A percentile compares a stretch with the other conserved stretches of the same genome.
Conservation (phyloP, 257 asterid species). For the Penstemon newberryi region DNA sequence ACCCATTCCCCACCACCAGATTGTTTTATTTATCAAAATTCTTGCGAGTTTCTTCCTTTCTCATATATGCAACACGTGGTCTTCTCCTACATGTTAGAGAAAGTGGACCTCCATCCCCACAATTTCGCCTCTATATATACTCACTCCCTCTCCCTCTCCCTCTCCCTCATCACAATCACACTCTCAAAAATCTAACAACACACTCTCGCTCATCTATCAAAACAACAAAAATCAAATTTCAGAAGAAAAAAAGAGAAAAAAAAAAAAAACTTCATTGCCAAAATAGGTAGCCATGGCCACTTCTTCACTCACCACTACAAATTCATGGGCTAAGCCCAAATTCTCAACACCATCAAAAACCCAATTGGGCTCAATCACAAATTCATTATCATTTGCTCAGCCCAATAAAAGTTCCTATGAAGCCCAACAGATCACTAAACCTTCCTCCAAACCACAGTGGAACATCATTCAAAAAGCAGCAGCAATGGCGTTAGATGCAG, state of each 20-base stretch:
- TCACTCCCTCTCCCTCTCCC: constrained; percentile 25
- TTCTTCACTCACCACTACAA: constrained; percentile 28
- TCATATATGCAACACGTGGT: constrained; percentile 70
- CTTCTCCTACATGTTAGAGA: constrained; percentile 43
- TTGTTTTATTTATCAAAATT: constrained; percentile 18
- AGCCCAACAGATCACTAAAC: constrained; percentile 15
- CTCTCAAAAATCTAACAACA: constrained; percentile 11
- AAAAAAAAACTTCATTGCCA: constrained; percentile 9
- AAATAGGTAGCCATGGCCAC: constrained; percentile 59
- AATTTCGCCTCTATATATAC: constrained; percentile 46
- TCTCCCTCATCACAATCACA: constrained; percentile 31
- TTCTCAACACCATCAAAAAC: constrained; percentile 11
- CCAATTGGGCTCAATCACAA: constrained; percentile 25
- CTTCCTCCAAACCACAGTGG: constrained; percentile 45
- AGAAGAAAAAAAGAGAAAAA: constrained; percentile 21
- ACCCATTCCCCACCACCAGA: constrained; percentile 34
- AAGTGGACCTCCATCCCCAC: constrained; percentile 50
- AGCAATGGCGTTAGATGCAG: constrained; percentile 77
- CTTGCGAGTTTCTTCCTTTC: constrained; percentile 22
- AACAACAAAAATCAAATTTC: neutral
- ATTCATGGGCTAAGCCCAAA: constrained; percentile 50
- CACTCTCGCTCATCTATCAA: constrained; percentile 7
- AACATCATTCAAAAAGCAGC: constrained; percentile 75
- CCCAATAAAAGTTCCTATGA: constrained; percentile 24
- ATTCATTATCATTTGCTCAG: constrained; percentile 21